These are phyloP conservation scores for Cutaneotrichosporon sp. DNA, from an alignment of 1,284 basidiomycete genomes.

Conservation along the genomic window DNA sequence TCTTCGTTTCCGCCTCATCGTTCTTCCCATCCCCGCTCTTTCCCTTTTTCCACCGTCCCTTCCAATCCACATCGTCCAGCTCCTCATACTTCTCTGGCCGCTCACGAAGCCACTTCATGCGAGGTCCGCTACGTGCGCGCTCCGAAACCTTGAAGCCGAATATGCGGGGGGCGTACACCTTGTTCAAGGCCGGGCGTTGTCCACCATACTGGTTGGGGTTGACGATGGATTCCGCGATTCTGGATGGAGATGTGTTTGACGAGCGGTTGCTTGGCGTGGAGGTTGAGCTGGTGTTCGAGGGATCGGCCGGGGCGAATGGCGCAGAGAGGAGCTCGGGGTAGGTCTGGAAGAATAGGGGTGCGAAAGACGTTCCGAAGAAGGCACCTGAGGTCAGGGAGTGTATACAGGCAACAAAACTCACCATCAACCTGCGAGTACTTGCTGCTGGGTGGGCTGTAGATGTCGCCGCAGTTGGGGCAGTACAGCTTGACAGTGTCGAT, in stretches of 20 bases:
- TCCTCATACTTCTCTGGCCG: conserved; percentile 74
- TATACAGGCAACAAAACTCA: conserved; percentile 43
- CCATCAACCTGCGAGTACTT: conserved; percentile 96
- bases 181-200: conserved; percentile 68
- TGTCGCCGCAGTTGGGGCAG: conserved; percentile 97
- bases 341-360: conserved; percentile 95
- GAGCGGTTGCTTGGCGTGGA: conserved; percentile 10
- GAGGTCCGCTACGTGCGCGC: conserved; percentile 73
- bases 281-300: conserved; percentile 40
- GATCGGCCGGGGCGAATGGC: conserved; percentile 57
- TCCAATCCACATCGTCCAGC: conserved; percentile 78
- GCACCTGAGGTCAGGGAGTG: conserved; percentile 60
- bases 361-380: conserved; percentile 98
- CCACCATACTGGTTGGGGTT: conserved; percentile 78
- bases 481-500: conserved; percentile 97
- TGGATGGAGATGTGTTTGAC: conserved; percentile 19
- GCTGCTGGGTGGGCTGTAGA: conserved; percentile 91
- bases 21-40: not conserved
- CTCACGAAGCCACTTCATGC: conserved; percentile 93
- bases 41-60: conserved; percentile 67
- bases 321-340: conserved; percentile 85
- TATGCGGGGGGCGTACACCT: conserved; percentile 86
- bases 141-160: conserved; percentile 67
- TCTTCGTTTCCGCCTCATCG: conserved; percentile 1
- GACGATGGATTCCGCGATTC: conserved; percentile 34